Percentiles rank a stretch among this genome's conserved stretches.
phyloP scores from a whole-genome alignment of 805 yeast genomes.

The Wickerhamomyces subpelliculosus region DNA sequence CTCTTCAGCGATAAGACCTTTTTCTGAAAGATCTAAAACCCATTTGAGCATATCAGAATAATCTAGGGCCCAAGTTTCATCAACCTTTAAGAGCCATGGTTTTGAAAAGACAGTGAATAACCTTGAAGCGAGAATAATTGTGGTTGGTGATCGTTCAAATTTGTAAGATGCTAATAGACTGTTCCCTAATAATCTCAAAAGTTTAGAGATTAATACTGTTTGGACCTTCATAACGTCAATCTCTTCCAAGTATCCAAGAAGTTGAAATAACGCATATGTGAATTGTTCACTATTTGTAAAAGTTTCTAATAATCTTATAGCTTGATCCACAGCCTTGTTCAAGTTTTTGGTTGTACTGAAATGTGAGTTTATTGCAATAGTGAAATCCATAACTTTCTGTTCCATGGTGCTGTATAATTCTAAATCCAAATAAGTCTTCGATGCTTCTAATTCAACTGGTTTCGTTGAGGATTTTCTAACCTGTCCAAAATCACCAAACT shows the following conservation, averaged over 20 bases:
- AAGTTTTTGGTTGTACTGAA: conserved; percentile 1
- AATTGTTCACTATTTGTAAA: conserved; percentile 8
- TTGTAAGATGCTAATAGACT: conserved; percentile 20
- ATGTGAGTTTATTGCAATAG: too few species aligned
- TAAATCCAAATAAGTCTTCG: conserved; percentile 6
- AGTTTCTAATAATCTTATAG: conserved; percentile 5
- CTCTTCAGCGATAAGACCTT: conserved; percentile 34
- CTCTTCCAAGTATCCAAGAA: conserved; percentile 5
- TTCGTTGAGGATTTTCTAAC: conserved; percentile 18
- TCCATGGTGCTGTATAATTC: conserved; percentile 6
- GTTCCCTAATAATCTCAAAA: conserved; percentile 12
- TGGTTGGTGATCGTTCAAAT: conserved; percentile 34
- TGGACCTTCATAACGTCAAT: conserved; percentile 2
- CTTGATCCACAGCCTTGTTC: conserved; percentile 8
- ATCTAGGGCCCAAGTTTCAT: conserved; percentile 30
- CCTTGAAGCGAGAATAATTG: conserved; percentile 27
- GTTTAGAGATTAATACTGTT: conserved; percentile 2
- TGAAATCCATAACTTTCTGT: conserved; percentile 5
- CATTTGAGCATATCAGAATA: conserved; percentile 42
- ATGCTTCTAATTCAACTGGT: background rate
- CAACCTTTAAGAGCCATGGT: conserved; percentile 21
- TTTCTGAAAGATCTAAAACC: conserved; percentile 33
- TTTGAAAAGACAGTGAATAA: conserved; percentile 22
- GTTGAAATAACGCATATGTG: conserved; percentile 6
- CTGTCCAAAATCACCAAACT: conserved; percentile 17